These are phyloP conservation scores for Detonula confervacea DNA, from an alignment of 352 stramenopile species.

Conservation along the genomic window DNA sequence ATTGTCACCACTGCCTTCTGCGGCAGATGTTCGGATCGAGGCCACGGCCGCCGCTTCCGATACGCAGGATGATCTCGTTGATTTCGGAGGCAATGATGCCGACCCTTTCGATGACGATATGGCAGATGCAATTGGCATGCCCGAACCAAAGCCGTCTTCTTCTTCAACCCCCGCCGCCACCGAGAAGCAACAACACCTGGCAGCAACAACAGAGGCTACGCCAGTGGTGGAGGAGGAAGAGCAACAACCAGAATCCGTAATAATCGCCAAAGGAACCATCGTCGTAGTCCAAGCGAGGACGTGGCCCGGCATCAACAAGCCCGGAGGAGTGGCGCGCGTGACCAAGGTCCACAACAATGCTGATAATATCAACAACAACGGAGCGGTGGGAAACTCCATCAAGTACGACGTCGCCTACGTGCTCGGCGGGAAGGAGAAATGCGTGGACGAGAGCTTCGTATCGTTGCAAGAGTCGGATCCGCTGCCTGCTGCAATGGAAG, in stretches of 20 bases:
- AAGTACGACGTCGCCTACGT: constrained; percentile 80
- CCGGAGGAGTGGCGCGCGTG: constrained; percentile 75
- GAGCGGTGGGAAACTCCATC: constrained; percentile 30
- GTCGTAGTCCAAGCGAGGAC: constrained; percentile 74
- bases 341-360: constrained; percentile 57
- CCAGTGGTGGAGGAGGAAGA: neutral
- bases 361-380: too few relatives aligned
- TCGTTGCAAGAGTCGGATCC: constrained; percentile 42
- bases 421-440: constrained; percentile 77
- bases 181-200: neutral
- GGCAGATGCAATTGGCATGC: too few relatives aligned
- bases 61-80: constrained; percentile 18
- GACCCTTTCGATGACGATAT: constrained; percentile 4
- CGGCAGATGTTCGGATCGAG: constrained; percentile 19
- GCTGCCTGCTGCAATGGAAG: too few relatives aligned
- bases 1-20: constrained; percentile 8
- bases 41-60: neutral
- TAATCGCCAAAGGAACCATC: constrained; percentile 67
- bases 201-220: too few relatives aligned
- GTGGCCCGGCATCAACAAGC: constrained; percentile 86
- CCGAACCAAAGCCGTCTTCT: neutral
- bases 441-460: constrained; percentile 73
- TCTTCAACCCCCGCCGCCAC: neutral
- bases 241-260: too few relatives aligned
- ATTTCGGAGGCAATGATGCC: too few relatives aligned